A percentile compares a stretch with the other conserved stretches of the same genome.
These are phyloP conservation scores for Prillingera fragicola DNA, from an alignment of 1,284 basidiomycete species.

Conservation along the genomic window DNA sequence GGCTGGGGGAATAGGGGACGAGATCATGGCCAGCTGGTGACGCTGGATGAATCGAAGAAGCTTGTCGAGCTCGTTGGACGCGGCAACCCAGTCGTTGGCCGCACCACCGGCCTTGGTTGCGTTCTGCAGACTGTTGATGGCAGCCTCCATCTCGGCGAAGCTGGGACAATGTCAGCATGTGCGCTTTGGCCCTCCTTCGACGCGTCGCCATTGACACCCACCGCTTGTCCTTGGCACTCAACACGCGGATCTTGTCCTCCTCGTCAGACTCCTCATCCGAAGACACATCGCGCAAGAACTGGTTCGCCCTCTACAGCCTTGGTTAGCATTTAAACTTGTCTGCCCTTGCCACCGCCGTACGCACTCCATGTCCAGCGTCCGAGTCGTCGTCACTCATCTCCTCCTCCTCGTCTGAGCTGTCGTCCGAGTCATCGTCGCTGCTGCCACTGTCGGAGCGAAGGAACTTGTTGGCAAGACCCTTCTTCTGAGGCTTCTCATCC, in stretches of 20 bases:
- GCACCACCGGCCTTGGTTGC: conserved; percentile 61
- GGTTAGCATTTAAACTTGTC: conserved; percentile 6
- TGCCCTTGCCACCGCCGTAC: background rate
- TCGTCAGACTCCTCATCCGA: conserved; percentile 45
- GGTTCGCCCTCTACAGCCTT: conserved; percentile 25
- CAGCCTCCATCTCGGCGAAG: conserved; percentile 53
- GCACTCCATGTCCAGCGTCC: conserved; percentile 19
- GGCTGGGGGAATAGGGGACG: conserved; percentile 55
- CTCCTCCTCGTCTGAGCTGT: conserved; percentile 29
- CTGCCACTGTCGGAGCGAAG: conserved; percentile 28
- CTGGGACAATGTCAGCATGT: conserved; percentile 13
- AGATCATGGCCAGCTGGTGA: conserved; percentile 59
- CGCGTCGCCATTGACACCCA: conserved; percentile 12
- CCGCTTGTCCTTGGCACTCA: conserved; percentile 49
- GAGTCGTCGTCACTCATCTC: conserved; percentile 31
- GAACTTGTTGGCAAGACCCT: conserved; percentile 33
- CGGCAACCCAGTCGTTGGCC: conserved; percentile 85
- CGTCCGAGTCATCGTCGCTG: conserved; percentile 34
- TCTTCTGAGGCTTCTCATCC: conserved; percentile 31
- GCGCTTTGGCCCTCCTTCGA: background rate
- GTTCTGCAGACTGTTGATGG: conserved; percentile 87
- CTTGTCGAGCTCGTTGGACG: conserved; percentile 93
- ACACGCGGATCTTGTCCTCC: conserved; percentile 43
- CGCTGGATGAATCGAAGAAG: conserved; percentile 82
- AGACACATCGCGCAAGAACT: conserved; percentile 44